Conservation (phyloP, 345 rosid species). For the Punica granatum region DNA sequence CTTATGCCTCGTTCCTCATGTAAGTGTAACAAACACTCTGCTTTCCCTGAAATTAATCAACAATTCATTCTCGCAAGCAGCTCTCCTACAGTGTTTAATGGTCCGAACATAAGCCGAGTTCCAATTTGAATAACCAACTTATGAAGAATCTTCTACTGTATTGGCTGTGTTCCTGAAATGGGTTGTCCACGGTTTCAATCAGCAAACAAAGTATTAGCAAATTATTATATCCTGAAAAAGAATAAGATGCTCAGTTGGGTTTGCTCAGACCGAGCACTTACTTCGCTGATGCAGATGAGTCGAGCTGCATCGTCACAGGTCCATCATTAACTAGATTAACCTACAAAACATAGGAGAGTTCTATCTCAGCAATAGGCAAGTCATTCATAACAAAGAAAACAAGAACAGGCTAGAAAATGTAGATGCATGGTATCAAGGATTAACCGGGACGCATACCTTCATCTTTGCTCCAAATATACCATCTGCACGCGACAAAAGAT, state of each 20-base stretch:
- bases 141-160: background rate
- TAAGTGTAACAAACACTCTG: background rate
- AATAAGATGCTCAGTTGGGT: no score
- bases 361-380: background rate
- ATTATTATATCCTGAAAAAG: background rate
- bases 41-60: background rate
- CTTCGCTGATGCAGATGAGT: slow-evolving; percentile 46
- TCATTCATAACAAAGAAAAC: background rate
- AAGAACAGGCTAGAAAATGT: background rate
- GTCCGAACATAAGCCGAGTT: background rate
- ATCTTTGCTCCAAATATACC: slow-evolving; percentile 87
- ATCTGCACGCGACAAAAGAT: slow-evolving; percentile 25
- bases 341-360: slow-evolving; percentile 22
- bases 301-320: slow-evolving; percentile 88
- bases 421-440: background rate
- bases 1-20: background rate
- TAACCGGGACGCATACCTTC: slow-evolving; percentile 37
- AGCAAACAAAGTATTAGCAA: background rate
- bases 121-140: background rate
- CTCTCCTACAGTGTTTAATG: background rate
- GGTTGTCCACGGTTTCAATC: background rate
- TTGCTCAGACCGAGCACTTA: no score
- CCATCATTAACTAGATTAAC: slow-evolving; percentile 84
- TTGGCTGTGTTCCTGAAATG: slow-evolving; percentile 18
- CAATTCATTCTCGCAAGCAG: background rate